Evolutionary conservation across 83 land plant species (phyloP).

Genomic region (Thuja plicata): DNA sequence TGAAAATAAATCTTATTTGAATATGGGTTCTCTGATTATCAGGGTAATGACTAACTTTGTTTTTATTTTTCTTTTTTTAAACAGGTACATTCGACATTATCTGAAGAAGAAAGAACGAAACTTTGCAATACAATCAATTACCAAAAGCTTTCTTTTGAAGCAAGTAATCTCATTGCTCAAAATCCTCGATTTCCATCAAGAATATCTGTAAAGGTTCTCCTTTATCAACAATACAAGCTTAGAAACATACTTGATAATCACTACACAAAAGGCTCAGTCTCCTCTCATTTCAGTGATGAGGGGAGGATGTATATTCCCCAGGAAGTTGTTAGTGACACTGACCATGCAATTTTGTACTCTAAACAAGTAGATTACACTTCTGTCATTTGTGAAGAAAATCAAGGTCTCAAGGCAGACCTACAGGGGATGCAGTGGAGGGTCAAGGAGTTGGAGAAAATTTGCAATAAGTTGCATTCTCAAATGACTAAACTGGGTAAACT

Average conservation of each 20-base stretch:
- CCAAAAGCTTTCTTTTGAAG: constrained; percentile 59
- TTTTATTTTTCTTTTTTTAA: background rate
- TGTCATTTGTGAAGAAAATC: constrained; percentile 29
- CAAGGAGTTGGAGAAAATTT: constrained; percentile 60
- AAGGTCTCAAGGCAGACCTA: constrained; percentile 40
- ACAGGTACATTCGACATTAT: constrained; percentile 56
- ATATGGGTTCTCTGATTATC: background rate
- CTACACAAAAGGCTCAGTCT: background rate
- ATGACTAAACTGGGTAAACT: constrained; percentile 55
- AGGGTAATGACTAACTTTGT: background rate
- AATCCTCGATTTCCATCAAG: constrained; percentile 54
- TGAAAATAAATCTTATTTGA: background rate
- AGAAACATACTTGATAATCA: constrained; percentile 29
- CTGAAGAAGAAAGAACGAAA: constrained; percentile 49
- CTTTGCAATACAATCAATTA: constrained; percentile 41
- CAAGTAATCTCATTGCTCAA: constrained; percentile 43
- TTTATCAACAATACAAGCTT: constrained; percentile 43
- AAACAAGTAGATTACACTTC: constrained; percentile 24
- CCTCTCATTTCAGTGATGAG: constrained; percentile 6
- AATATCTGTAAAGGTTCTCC: constrained; percentile 38
- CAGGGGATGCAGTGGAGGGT: constrained; percentile 72
- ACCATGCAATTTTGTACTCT: constrained; percentile 38
- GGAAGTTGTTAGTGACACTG: constrained; percentile 10
- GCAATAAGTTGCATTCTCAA: constrained; percentile 51
- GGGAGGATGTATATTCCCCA: background rate